Base-by-base conservation (phyloP, 1,284 basidiomycete species). In the Apiotrichum porosum region DNA sequence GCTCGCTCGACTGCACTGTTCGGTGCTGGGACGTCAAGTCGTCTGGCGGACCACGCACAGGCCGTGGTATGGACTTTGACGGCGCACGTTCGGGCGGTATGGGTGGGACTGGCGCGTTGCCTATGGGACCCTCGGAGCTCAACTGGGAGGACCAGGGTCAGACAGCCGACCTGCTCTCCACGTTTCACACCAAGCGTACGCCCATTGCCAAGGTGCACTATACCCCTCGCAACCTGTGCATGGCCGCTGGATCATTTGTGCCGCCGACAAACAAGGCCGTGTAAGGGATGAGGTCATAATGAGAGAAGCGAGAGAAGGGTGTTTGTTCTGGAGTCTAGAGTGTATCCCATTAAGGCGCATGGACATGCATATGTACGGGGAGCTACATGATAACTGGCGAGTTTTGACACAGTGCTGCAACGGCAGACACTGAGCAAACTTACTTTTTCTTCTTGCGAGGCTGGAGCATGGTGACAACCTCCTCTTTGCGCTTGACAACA, bases 21-120 rank as follows among this genome's bases (percentile, higher is more conserved):
- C 79, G 91, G 21, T 92, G 90, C 53, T 99, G 95, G 95, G 95
- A 99, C 70, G 86, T 97, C 23, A 88, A 88, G 66, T 75, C 80
- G 31, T 75, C 87, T 1, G 91, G 90, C 14, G 88, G 87, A 0
- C 68, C 76, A 18, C 59, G 56, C 13, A 51, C 63, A 1, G 47
- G 44, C 12, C 56, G 41, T 30, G 39, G 45, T 9, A 41, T 33
- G 31, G 47, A 37, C 15, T 38, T 47, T 23, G 34, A 41, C 18
- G 39, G 26, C 10, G 24, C 38, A 17, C 37, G 47, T 32, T 28
- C 34, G 13, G 44, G 49, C 9, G 51, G 50, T 19, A n/a, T n/a
- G n/a, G n/a, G n/a, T n/a, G n/a, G n/a, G n/a, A 44, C 50, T 19
- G 54, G 61, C 26, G 37, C 38, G 17, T 33, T 69, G 23, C 67